Conservation (phyloP, 768 basidiomycete species). For the Hebeloma cylindrosporum region DNA sequence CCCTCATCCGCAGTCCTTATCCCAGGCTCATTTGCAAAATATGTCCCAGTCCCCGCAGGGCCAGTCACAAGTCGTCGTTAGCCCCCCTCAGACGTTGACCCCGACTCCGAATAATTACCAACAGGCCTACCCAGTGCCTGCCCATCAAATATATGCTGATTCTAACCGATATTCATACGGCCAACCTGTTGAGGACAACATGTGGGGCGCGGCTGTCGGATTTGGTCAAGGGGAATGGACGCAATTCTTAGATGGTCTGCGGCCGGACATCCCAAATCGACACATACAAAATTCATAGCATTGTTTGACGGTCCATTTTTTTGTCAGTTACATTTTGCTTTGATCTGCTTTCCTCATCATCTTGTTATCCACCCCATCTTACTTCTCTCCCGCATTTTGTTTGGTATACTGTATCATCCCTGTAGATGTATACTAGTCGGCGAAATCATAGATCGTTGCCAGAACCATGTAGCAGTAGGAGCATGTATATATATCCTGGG, state of each 20-base stretch:
- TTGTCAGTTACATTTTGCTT: conserved; percentile 18
- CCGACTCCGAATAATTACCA: conserved; percentile 20
- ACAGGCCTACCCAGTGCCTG: conserved; percentile 13
- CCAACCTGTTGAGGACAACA: conserved; percentile 60
- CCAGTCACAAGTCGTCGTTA: conserved; percentile 24
- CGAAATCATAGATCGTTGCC: no score
- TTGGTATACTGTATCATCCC: background rate
- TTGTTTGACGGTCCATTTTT: conserved; percentile 12
- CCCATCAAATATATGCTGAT: conserved; percentile 37
- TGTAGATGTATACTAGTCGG: no score
- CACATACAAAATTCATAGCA: conserved; percentile 37
- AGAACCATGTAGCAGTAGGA: conserved; percentile 36
- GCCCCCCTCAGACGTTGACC: conserved; percentile 9
- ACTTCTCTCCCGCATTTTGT: background rate
- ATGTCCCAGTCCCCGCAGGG: conserved; percentile 31
- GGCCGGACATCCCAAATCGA: conserved; percentile 40
- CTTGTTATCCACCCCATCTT: conserved; percentile 7
- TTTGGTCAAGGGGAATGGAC: conserved; percentile 79
- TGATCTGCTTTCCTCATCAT: conserved; percentile 9
- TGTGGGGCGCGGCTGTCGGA: conserved; percentile 76
- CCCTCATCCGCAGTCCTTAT: conserved; percentile 18
- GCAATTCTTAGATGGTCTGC: conserved; percentile 61
- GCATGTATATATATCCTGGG: conserved; percentile 32
- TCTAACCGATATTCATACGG: conserved; percentile 43
- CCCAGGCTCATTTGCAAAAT: conserved; percentile 17